Percentiles rank a stretch among this genome's conserved stretches.
Conservation (phyloP, 2,329 filamentous ascomycete species). For the Escovopsis sp. region DNA sequence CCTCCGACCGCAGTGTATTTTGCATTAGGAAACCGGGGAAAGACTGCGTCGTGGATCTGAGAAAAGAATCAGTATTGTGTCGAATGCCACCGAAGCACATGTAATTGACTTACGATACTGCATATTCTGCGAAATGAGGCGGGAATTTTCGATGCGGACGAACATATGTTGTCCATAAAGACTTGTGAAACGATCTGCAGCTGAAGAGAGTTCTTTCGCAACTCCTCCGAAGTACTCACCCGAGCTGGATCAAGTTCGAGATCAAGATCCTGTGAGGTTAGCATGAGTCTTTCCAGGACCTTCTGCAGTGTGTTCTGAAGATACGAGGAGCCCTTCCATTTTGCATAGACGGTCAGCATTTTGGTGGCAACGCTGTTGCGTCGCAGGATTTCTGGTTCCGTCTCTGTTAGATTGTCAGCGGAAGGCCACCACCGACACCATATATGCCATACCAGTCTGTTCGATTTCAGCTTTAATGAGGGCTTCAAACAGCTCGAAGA, state of each 20-base stretch:
- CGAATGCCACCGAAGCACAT: background rate
- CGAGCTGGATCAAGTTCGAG: constrained; percentile 52
- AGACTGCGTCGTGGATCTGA: constrained; percentile 48
- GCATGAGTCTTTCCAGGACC: constrained; percentile 49
- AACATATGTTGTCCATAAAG: constrained; percentile 57
- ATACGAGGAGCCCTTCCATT: constrained; percentile 54
- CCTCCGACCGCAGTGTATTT: constrained; percentile 60
- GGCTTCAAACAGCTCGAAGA: constrained; percentile 48
- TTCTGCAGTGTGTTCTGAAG: constrained; percentile 50
- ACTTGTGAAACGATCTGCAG: constrained; percentile 54
- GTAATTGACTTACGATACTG: constrained; percentile 36
- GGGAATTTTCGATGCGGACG: constrained; percentile 46
- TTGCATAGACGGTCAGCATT: constrained; percentile 56
- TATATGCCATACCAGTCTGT: constrained; percentile 36
- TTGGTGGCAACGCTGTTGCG: constrained; percentile 58
- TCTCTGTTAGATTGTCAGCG: constrained; percentile 29
- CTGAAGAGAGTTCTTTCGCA: constrained; percentile 51
- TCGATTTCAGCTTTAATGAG: constrained; percentile 56
- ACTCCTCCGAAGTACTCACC: constrained; percentile 44
- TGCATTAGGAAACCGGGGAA: constrained; percentile 49
- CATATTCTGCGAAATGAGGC: constrained; percentile 52
- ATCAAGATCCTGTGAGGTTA: constrained; percentile 52
- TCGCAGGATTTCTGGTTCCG: constrained; percentile 52
- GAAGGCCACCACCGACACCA: no score
- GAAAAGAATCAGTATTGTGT: background rate